Conservation (phyloP, 495 filamentous ascomycete genomes). For the Hypoxylon lienhwacheense region DNA sequence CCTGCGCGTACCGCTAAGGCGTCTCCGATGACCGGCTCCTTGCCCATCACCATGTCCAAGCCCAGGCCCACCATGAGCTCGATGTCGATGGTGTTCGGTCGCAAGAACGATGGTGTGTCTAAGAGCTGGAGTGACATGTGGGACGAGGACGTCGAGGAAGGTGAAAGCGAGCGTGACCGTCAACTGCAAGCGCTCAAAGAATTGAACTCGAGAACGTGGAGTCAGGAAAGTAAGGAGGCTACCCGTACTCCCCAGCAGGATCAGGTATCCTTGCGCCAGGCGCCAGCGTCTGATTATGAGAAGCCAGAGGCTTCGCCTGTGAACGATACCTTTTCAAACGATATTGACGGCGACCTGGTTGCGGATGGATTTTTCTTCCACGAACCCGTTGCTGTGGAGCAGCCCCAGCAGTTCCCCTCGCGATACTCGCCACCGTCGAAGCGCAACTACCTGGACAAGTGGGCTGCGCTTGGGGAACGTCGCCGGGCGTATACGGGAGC, state of each 20-base stretch:
- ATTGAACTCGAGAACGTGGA: slow-evolving; percentile 79
- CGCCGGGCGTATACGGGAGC: slow-evolving; percentile 65
- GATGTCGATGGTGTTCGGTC: slow-evolving; percentile 77
- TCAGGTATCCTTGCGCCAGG: slow-evolving; percentile 39
- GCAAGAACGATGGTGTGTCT: slow-evolving; percentile 71
- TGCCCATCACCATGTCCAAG: slow-evolving; percentile 71
- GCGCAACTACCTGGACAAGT: slow-evolving; percentile 72
- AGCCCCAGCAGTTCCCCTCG: slow-evolving; percentile 40
- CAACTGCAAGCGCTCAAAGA: slow-evolving; percentile 65
- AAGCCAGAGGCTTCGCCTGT: slow-evolving; percentile 44
- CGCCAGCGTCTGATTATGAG: slow-evolving; percentile 52
- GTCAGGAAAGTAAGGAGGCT: slow-evolving; percentile 66
- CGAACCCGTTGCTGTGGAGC: slow-evolving; percentile 53
- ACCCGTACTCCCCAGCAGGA: slow-evolving; percentile 53
- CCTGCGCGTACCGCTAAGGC: slow-evolving; percentile 39
- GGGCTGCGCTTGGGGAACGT: slow-evolving; percentile 80
- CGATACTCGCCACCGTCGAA: slow-evolving; percentile 56
- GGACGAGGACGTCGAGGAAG: slow-evolving; percentile 83
- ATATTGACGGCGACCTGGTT: slow-evolving; percentile 59
- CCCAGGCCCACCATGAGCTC: slow-evolving; percentile 54
- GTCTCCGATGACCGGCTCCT: slow-evolving; percentile 66
- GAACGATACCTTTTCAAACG: slow-evolving; percentile 45
- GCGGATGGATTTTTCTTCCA: slow-evolving; percentile 71
- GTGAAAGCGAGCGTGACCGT: slow-evolving; percentile 60
- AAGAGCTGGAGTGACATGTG: slow-evolving; percentile 98